Base-by-base conservation (phyloP, 2,329 filamentous ascomycete genomes). In the Trichoderma sp. region DNA sequence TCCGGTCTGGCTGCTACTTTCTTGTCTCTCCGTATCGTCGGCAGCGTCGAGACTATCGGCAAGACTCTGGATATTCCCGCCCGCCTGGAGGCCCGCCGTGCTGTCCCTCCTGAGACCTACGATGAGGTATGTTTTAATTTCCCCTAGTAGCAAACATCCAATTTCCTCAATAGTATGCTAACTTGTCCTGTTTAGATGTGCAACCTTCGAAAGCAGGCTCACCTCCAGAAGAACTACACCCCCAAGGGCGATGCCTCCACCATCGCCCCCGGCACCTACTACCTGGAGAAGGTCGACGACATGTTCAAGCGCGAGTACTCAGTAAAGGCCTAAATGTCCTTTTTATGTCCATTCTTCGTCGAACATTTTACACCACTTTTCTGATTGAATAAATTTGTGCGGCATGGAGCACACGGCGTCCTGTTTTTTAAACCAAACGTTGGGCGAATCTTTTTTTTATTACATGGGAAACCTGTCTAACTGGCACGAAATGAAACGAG, bases 281-380 rank as follows among this genome's bases (percentile, higher is more conserved):
- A 95, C 84, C 87, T 96, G 72, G 89, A 89, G 79, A 90, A 91
- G 81, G 88, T 96, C 62, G 93, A 96, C 79, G 92, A 93, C 77
- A 94, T 94, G 92, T 96, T 93, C 90, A 91, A 92, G 85, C 89
- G 93, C 78, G 88, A 88, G 80, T 96, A 96, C 83, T 84, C 86
- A 71, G 81, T 95, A 84, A 93, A 95, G 88, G 90, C 87, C 81
- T 95, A 88, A 80, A 76, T 6, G 11, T 12, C 36, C 8, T 60
- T 24, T 18, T 39, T 28, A 4, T 28, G 4, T 5, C 36, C 36
- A 8, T 47, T 58, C 26, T 32, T 12, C 36, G 8, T 60, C 30
- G 24, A 28, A 11, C 39, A 43, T 43, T 21, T 21, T 36, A 64
- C 47, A 15, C 28, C 26, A 32, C 39, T 34, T 67, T 63, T 56